phyloP scores from a whole-genome alignment of 2,329 filamentous ascomycete species.

The Epichloe coenophiala region DNA sequence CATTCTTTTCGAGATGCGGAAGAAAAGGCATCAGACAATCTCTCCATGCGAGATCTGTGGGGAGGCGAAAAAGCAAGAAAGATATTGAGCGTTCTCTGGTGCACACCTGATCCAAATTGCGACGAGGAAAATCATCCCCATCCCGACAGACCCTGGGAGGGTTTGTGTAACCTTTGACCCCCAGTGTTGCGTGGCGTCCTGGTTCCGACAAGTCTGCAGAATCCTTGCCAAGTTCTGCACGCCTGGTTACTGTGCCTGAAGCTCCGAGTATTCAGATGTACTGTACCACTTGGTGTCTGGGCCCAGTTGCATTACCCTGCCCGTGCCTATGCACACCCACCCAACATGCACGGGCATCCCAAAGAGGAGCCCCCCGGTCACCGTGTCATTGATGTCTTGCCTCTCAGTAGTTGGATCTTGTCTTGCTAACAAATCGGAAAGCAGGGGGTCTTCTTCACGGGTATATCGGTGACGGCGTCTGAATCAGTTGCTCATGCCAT shows the following conservation, averaged over 20 bases:
- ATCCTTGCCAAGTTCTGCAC: constrained; percentile 9
- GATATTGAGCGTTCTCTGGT: not conserved
- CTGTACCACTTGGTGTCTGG: constrained; percentile 9
- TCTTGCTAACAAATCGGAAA: constrained; percentile 6
- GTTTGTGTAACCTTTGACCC: constrained; percentile 10
- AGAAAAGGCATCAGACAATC: too few species aligned
- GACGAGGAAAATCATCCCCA: not conserved
- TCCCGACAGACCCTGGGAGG: not conserved
- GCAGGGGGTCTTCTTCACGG: constrained; percentile 3
- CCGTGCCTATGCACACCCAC: constrained; percentile 8
- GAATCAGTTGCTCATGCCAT: constrained; percentile 3
- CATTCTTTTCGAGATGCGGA: too few species aligned
- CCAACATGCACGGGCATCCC: constrained; percentile 9
- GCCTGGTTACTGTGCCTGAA: constrained; percentile 9
- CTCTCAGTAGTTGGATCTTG: not conserved
- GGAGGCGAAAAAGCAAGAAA: not conserved
- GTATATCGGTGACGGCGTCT: constrained; percentile 6
- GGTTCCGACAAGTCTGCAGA: constrained; percentile 11
- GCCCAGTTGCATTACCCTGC: constrained; percentile 7
- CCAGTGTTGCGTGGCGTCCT: constrained; percentile 13
- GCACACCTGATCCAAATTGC: not conserved
- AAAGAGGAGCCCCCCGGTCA: constrained; percentile 6
- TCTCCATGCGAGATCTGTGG: too few species aligned
- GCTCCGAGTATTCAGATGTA: constrained; percentile 11
- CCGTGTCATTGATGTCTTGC: constrained; percentile 9